A percentile compares a stretch with the other conserved stretches of the same genome.
Conservation (phyloP, 148 eudicot species). For the Amaranthus cruentus region DNA sequence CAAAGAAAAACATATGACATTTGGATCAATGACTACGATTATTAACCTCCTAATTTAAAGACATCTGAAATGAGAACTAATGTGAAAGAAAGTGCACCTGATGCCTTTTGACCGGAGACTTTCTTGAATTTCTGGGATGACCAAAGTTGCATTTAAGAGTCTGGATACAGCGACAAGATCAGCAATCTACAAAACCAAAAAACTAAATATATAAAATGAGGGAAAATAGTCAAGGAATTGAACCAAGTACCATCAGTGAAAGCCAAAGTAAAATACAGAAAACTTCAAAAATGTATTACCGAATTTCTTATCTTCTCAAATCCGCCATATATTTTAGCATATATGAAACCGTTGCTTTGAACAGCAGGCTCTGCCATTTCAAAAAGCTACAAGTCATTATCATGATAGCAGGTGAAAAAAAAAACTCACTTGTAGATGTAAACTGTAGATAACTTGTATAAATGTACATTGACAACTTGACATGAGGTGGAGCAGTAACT, state of each 20-base stretch:
- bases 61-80: slow-evolving; percentile 11
- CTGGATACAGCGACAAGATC: slow-evolving; percentile 89
- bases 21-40: slow-evolving; percentile 10
- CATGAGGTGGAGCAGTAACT: no score
- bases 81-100: slow-evolving; percentile 44
- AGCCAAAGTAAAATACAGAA: neutral
- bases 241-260: neutral
- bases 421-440: no score
- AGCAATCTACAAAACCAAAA: slow-evolving; percentile 61
- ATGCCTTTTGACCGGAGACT: slow-evolving; percentile 71
- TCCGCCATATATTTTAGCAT: slow-evolving; percentile 89
- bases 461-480: no score
- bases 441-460: no score
- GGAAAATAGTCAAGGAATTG: neutral
- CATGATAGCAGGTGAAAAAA: no score
- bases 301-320: slow-evolving; percentile 81
- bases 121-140: slow-evolving; percentile 92
- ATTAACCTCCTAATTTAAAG: slow-evolving; percentile 5
- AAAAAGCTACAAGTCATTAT: no score
- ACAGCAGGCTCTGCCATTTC: slow-evolving; percentile 55
- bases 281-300: slow-evolving; percentile 41
- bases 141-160: slow-evolving; percentile 92
- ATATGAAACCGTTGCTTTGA: slow-evolving; percentile 75
- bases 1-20: slow-evolving; percentile 17
- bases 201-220: neutral